Conservation (phyloP, 2,329 filamentous ascomycete genomes). For the Chrysoporthe austroafricana region DNA sequence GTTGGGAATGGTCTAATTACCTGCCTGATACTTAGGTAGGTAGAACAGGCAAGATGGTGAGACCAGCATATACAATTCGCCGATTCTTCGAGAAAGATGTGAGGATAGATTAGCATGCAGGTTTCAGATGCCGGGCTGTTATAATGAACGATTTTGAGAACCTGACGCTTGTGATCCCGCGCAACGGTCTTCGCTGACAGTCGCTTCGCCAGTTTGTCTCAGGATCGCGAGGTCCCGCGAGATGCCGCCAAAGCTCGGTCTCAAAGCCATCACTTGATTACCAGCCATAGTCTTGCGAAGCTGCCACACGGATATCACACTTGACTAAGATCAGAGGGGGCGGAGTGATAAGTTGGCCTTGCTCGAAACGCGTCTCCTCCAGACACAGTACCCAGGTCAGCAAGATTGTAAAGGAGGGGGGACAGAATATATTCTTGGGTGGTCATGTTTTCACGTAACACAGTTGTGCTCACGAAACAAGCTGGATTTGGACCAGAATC, state of each 20-base stretch:
- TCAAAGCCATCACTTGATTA: neutral
- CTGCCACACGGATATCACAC: neutral
- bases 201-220: neutral
- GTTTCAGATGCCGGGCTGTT: too few relatives aligned
- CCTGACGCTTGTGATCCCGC: too few relatives aligned
- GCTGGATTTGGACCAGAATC: neutral
- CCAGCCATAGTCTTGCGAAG: neutral
- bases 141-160: too few relatives aligned
- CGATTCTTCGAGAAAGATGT: too few relatives aligned
- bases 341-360: neutral
- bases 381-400: neutral
- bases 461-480: neutral
- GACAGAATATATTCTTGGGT: neutral
- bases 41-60: too few relatives aligned
- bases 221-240: neutral
- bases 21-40: too few relatives aligned
- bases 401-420: neutral
- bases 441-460: neutral
- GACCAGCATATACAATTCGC: too few relatives aligned
- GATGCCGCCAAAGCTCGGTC: too few relatives aligned
- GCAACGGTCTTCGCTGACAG: too few relatives aligned
- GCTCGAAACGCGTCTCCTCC: too few relatives aligned
- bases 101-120: too few relatives aligned
- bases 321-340: neutral
- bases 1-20: too few relatives aligned